Evolutionary conservation across 139 green algal genomes (phyloP).

Genomic region (Marvania coccoides): DNA sequence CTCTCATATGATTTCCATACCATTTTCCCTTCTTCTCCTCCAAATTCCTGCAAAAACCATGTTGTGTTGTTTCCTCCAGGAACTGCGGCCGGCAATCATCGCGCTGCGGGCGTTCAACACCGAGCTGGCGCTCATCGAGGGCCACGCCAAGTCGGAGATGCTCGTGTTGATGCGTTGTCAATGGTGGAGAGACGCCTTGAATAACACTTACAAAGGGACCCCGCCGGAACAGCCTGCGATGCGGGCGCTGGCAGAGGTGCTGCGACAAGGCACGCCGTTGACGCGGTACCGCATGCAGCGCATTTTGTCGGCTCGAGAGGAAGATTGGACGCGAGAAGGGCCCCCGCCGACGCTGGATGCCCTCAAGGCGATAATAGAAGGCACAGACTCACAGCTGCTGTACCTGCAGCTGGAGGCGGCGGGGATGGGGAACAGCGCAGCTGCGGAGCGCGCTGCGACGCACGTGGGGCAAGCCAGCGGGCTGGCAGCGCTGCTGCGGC

Average conservation of each 20-base stretch:
- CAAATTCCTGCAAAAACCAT: not conserved
- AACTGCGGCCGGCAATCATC: conserved; percentile 47
- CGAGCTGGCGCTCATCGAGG: conserved; percentile 50
- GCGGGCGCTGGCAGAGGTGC: conserved; percentile 37
- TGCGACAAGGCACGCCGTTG: not conserved
- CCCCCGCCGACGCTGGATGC: conserved; percentile 43
- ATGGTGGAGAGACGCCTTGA: conserved; percentile 75
- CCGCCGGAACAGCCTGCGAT: conserved; percentile 46
- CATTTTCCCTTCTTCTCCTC: not conserved
- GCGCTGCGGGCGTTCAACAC: conserved; percentile 73
- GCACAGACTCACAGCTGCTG: conserved; percentile 51
- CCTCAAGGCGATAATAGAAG: conserved; percentile 67
- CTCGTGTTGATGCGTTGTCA: conserved; percentile 57
- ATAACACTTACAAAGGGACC: conserved; percentile 32
- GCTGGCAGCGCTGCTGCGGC: conserved; percentile 49
- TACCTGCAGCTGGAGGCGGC: conserved; percentile 46
- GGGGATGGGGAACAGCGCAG: conserved; percentile 24
- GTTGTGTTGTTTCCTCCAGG: conserved; percentile 24
- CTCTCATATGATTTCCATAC: not conserved
- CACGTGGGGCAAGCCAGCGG: conserved; percentile 73
- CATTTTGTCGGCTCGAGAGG: conserved; percentile 53
- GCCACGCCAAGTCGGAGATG: conserved; percentile 34
- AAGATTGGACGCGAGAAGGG: conserved; percentile 40
- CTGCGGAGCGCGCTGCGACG: conserved; percentile 62
- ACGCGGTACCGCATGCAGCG: conserved; percentile 62